These are phyloP conservation scores for Xylariaceae sp. DNA, from an alignment of 2,329 filamentous ascomycete genomes.

Conservation along the genomic window DNA sequence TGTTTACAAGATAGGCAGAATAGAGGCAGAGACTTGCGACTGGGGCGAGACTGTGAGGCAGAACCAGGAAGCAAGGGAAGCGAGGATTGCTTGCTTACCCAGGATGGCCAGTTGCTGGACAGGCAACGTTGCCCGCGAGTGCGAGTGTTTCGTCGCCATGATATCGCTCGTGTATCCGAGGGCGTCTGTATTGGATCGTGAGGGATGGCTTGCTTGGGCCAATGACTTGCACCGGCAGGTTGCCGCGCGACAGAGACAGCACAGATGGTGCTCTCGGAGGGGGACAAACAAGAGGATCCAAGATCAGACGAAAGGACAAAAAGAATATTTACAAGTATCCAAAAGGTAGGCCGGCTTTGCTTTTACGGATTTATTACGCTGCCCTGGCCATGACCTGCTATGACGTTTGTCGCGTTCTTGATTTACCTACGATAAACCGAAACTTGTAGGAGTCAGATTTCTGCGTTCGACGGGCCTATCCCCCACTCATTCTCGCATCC, in stretches of 20 bases:
- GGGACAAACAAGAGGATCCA: not conserved
- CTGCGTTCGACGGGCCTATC: not conserved
- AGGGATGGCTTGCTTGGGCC: not conserved
- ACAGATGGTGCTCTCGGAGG: not conserved
- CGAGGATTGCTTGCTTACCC: constrained; percentile 57
- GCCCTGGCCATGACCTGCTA: not conserved
- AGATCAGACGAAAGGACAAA: no score
- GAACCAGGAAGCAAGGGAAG: constrained; percentile 4
- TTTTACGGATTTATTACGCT: not conserved
- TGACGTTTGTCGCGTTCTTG: not conserved
- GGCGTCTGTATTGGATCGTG: not conserved
- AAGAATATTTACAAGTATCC: no score
- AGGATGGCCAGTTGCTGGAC: constrained; percentile 72
- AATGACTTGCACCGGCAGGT: constrained; percentile 2
- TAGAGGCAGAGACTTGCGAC: not conserved
- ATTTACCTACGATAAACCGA: not conserved
- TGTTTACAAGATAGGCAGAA: not conserved
- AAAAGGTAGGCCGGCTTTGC: not conserved
- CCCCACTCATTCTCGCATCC: not conserved
- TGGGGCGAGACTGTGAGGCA: not conserved
- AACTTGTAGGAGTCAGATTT: not conserved
- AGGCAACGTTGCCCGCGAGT: constrained; percentile 57
- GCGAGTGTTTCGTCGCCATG: constrained; percentile 22
- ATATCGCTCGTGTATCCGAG: constrained; percentile 1
- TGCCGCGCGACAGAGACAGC: not conserved